Base-by-base conservation (phyloP, 2,329 filamentous ascomycete genomes). In the Metarhizium rileyi region DNA sequence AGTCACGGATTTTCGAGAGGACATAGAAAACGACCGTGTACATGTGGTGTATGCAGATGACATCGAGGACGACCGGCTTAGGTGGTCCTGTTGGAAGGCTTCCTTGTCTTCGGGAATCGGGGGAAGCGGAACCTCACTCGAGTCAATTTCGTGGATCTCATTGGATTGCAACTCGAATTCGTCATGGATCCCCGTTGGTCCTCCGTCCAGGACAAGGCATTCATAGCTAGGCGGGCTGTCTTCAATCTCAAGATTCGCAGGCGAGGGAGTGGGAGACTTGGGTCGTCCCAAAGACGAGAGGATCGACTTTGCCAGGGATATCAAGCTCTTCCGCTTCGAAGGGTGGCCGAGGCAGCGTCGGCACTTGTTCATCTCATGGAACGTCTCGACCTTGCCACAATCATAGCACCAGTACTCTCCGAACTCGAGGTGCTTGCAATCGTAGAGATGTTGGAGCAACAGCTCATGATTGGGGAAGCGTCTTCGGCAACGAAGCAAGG, bases 341-440 rank as follows among this genome's bases (percentile, higher is more conserved):
- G 71, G 70, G 35, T 75, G 73, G n/a, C 69, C 70, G 18, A 73
- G 59, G 55, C 73, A 78, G 36, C 69, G 67, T 49, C 70, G 72
- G 63, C 74, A 77, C 57, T 72, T 64, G 55, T 67, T 63, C 3
- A 46, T 36, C 54, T 79, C 74, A 62, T 72, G 71, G 60, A 78
- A 77, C 35, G 67, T 66, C 59, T 80, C 76, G 50, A 73, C 65
- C 56, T 69, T 70, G 58, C 67, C 71, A 57, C 77, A 77, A 35
- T 78, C 71, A 57, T 75, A 78, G 58, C 76, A 80, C 66, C 74
- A 72, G 55, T 79, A 80, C 64, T 79, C 73, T 50, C 74, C 73
- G 3, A 67, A 68, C 25, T 66, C 59, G 28, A 80, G 69, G 57
- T 74, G 66, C 27, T 67, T 64, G 57, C 76, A 78, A 36, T 61